Percentiles rank a stretch among this genome's conserved stretches.
These are phyloP conservation scores for Apiospora phragmitis DNA, from an alignment of 2,329 filamentous ascomycete genomes.

Conservation along the genomic window DNA sequence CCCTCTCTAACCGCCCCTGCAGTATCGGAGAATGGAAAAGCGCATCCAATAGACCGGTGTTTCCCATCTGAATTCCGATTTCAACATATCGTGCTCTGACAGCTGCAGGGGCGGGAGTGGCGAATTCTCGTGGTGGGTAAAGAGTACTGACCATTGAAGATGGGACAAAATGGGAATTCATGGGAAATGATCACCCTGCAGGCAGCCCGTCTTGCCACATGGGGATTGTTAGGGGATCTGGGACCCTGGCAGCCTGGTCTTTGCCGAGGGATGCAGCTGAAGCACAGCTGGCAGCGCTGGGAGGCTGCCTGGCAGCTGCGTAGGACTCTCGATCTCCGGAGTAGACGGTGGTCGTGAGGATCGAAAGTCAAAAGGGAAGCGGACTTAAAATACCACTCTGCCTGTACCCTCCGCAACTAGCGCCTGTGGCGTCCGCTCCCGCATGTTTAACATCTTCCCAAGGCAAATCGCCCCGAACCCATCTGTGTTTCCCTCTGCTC, in stretches of 20 bases:
- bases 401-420: neutral
- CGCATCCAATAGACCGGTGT: neutral
- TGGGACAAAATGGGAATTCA: neutral
- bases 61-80: neutral
- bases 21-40: neutral
- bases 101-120: neutral
- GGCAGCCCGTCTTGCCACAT: neutral
- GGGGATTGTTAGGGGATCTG: neutral
- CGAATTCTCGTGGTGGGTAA: neutral
- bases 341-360: neutral
- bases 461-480: neutral
- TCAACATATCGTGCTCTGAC: neutral
- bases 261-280: neutral
- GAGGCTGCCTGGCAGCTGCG: neutral
- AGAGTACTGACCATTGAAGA: neutral
- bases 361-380: neutral
- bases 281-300: neutral
- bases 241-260: neutral
- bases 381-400: neutral
- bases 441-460: neutral
- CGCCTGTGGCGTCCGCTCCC: neutral
- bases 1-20: neutral
- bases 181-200: neutral
- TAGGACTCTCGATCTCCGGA: neutral
- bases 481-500: neutral